Evolutionary conservation across 139 green algal species (phyloP).

Genomic region (Astrephomene gubernaculifera): DNA sequence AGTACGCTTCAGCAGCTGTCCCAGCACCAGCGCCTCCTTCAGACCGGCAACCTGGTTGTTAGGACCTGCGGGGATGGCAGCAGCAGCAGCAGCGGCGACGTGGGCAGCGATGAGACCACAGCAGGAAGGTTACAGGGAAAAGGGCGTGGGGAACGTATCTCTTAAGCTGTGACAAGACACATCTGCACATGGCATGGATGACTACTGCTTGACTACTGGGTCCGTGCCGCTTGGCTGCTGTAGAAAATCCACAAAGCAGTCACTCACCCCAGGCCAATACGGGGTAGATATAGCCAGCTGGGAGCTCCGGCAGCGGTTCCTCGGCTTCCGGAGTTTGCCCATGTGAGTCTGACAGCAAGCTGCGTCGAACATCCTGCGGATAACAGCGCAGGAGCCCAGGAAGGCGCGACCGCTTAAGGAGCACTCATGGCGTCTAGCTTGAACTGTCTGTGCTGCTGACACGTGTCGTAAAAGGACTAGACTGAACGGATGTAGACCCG

Average conservation of each 20-base stretch:
- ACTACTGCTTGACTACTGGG: not conserved
- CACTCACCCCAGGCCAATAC: slow-evolving; percentile 29
- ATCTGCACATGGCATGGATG: not conserved
- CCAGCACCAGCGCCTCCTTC: slow-evolving; percentile 41
- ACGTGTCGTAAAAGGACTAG: too few species aligned
- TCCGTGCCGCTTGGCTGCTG: not conserved
- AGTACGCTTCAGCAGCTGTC: slow-evolving; percentile 9
- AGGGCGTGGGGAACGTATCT: not conserved
- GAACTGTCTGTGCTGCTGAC: too few species aligned
- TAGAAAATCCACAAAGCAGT: not conserved
- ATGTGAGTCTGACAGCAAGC: too few species aligned
- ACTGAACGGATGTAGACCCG: too few species aligned
- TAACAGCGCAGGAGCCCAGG: too few species aligned
- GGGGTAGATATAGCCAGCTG: slow-evolving; percentile 24
- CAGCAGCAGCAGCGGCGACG: too few species aligned
- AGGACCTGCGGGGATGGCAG: slow-evolving; percentile 28
- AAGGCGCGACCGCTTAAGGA: too few species aligned
- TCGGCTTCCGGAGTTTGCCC: not conserved
- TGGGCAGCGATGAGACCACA: too few species aligned
- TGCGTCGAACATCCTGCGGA: too few species aligned
- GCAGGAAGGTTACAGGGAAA: not conserved
- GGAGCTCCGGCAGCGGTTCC: not conserved
- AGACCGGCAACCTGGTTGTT: slow-evolving; percentile 43
- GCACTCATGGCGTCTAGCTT: too few species aligned
- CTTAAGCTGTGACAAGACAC: too few species aligned